Percentiles rank a stretch among this genome's conserved stretches.
Conservation (phyloP, 495 filamentous ascomycete genomes). For the Pseudotulostoma volvatum region DNA sequence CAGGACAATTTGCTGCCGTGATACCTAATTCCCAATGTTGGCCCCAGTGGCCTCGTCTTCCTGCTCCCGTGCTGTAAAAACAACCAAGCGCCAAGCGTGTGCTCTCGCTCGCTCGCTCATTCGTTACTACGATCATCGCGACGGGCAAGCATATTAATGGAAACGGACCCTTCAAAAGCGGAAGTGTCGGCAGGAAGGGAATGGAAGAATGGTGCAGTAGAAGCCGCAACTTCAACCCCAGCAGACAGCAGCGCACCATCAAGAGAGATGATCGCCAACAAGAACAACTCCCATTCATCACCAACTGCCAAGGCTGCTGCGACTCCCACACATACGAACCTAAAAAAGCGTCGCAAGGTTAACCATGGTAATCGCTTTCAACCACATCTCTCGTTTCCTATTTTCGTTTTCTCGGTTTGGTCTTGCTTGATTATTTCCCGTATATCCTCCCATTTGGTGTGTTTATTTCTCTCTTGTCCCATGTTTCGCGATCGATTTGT, state of each 20-base stretch:
- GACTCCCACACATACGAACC: constrained; percentile 35
- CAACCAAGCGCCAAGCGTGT: no score
- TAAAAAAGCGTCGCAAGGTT: constrained; percentile 96
- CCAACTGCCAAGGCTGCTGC: constrained; percentile 24
- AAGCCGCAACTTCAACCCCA: neutral
- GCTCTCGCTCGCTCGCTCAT: no score
- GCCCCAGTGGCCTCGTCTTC: no score
- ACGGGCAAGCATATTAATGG: no score
- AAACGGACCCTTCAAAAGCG: neutral
- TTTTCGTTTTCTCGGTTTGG: no score
- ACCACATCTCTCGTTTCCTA: no score
- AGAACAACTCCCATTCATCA: constrained; percentile 15
- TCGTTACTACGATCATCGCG: no score
- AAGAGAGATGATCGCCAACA: constrained; percentile 5
- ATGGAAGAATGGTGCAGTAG: neutral
- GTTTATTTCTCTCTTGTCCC: no score
- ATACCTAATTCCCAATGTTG: neutral
- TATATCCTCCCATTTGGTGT: no score
- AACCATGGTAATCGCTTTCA: constrained; percentile 71
- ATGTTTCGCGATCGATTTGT: no score
- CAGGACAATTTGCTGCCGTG: neutral
- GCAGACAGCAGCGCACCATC: neutral
- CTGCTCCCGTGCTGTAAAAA: no score
- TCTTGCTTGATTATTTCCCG: no score
- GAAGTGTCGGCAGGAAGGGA: neutral